A percentile compares a stretch with the other conserved stretches of the same genome.
Conservation (phyloP, 2,329 filamentous ascomycete species). For the Aspergillus pseudoglaucus region DNA sequence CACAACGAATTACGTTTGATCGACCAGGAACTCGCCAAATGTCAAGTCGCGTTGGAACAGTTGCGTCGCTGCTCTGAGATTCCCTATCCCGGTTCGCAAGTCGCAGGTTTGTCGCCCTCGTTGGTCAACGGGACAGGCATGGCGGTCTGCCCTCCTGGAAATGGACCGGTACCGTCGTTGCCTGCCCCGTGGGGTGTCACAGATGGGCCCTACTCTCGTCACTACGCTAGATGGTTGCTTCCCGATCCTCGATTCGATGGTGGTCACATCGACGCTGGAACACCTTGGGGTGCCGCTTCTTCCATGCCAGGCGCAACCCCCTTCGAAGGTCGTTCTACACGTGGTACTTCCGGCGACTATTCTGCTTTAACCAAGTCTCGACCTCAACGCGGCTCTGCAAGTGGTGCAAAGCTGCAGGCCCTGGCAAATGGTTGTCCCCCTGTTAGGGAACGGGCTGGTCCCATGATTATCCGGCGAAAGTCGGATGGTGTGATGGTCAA, state of each 20-base stretch:
- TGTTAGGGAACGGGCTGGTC: constrained; percentile 74
- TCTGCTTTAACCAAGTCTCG: constrained; percentile 47
- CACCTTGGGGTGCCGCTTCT: constrained; percentile 8
- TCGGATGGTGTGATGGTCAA: constrained; percentile 80
- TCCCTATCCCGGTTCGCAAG: constrained; percentile 70
- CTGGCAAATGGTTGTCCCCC: constrained; percentile 64
- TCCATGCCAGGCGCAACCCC: constrained; percentile 22
- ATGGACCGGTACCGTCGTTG: constrained; percentile 64
- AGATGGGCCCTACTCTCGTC: constrained; percentile 86
- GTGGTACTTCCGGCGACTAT: constrained; percentile 62
- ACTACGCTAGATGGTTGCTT: constrained; percentile 93
- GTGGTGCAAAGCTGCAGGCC: constrained; percentile 60
- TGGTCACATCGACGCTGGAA: constrained; percentile 28
- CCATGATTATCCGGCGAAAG: constrained; percentile 76
- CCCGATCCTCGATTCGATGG: constrained; percentile 83
- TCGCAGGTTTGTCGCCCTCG: constrained; percentile 53
- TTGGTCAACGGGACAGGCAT: constrained; percentile 70
- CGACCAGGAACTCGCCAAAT: constrained; percentile 93
- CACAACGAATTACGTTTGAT: constrained; percentile 91
- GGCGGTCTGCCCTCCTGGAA: constrained; percentile 56
- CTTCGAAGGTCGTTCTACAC: constrained; percentile 68
- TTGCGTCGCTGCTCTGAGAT: constrained; percentile 86
- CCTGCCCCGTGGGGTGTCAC: constrained; percentile 84
- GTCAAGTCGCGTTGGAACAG: constrained; percentile 87
- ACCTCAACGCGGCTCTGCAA: constrained; percentile 49